Evolutionary conservation across 2,329 filamentous ascomycete species (phyloP), one percentile per base, ranked within the genome.

Genomic region (Xenosphaeropsis pyriputrescens): DNA sequence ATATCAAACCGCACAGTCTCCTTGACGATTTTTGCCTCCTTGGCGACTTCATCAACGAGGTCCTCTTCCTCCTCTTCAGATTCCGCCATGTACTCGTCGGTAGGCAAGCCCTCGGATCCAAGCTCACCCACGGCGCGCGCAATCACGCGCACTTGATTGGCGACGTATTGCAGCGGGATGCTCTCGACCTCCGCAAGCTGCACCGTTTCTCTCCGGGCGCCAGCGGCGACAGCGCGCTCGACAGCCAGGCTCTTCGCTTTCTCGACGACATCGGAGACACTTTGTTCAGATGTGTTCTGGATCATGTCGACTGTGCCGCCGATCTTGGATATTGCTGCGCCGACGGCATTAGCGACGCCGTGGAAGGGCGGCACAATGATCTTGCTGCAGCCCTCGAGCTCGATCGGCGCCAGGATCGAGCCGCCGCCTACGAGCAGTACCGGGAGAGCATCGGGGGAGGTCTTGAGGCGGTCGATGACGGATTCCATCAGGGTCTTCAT

Each of bases 351-450:
- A 2, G 70, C 70, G 2, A 65, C 68, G 34, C 64, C 67, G 34
- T 68, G 62, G 34, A 63, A 65, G 2, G 62, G 61, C 0, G 70
- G 70, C 2, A 59, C 54, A 6, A 68, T 65, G 40, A 65, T 62
- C 43, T 64, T 58, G 7, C 60, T 57, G 0, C 70, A 68, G 0
- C 67, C 68, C 0, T 57, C 52, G 2, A 75, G 54, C 1, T 56
- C 46, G 32, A 56, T 52, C 8, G 59, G 46, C 0, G 62, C 62
- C 2, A 66, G 61, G 2, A 75, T 50, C 0, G 68, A 63, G 4
- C 71, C 71, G 2, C 72, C 72, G 1, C 70, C 72, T 0, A 75
- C 71, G 0, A 75, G 57, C 0, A 75, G 53, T 1, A 73, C 62
- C n/a, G 64, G 62, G 0, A 71, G 54, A 0, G 61, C 61, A 0